These are phyloP conservation scores for Acanthamoeba culbertsoni DNA, from an alignment of 208 protist species.

Conservation along the genomic window DNA sequence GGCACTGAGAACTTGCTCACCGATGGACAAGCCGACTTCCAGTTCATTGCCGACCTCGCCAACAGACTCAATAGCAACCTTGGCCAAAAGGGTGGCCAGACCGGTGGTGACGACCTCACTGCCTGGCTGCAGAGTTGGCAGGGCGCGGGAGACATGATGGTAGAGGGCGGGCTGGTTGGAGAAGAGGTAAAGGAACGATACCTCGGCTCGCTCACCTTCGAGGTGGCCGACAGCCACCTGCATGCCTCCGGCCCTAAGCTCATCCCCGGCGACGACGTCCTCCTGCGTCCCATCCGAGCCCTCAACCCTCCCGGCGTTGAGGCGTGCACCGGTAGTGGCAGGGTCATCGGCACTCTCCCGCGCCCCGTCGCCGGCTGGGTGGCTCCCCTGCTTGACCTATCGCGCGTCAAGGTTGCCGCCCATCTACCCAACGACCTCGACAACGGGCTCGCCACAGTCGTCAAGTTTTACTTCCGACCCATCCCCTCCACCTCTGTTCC, in stretches of 20 bases:
- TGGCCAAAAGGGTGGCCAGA: slow-evolving; percentile 23
- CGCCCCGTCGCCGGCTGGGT: background rate
- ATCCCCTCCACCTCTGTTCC: background rate
- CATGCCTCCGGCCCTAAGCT: background rate
- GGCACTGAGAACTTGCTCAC: background rate
- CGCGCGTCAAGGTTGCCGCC: background rate
- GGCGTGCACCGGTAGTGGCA: background rate
- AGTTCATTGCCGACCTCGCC: slow-evolving; percentile 25
- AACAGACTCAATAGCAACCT: background rate
- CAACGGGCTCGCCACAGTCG: background rate
- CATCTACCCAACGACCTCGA: slow-evolving; percentile 47
- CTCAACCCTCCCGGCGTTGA: background rate
- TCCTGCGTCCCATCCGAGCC: background rate
- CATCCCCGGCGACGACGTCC: slow-evolving; percentile 15
- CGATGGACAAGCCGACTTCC: background rate
- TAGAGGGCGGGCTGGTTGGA: background rate
- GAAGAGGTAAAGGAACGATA: background rate
- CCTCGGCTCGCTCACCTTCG: slow-evolving; percentile 17
- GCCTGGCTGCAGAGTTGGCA: background rate
- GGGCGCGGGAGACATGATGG: background rate
- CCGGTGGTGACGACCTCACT: background rate
- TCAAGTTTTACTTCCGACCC: slow-evolving; percentile 36
- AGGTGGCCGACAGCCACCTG: slow-evolving; percentile 7
- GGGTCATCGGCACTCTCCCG: background rate
- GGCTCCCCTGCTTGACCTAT: background rate